Percentiles rank a stretch among this genome's conserved stretches.
Conservation (phyloP, 345 rosid species). For the Fremontodendron californicum region DNA sequence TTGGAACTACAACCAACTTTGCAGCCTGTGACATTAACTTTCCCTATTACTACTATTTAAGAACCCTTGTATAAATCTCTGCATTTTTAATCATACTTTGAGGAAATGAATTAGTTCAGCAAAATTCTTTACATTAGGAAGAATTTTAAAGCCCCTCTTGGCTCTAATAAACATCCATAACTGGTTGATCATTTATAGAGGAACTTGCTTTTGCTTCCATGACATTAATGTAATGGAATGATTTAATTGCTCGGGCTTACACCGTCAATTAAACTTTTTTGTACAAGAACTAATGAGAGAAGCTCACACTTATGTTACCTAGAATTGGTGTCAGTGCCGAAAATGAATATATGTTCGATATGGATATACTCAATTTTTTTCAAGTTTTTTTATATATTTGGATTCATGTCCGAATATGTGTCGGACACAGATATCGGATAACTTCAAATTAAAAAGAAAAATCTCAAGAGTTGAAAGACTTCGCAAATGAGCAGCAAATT, state of each 20-base stretch:
- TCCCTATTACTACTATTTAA: neutral
- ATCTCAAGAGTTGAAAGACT: neutral
- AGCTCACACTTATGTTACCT: no score
- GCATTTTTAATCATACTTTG: neutral
- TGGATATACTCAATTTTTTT: no score
- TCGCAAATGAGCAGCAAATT: neutral
- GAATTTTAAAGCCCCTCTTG: neutral
- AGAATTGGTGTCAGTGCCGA: no score
- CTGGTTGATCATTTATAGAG: neutral
- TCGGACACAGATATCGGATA: no score
- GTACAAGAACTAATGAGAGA: neutral
- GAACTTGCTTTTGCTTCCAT: neutral
- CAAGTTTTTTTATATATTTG: no score
- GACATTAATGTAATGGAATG: neutral
- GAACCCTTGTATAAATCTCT: neutral
- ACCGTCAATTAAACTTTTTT: neutral
- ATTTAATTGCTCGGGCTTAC: neutral
- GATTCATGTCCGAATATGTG: no score
- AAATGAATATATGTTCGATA: no score
- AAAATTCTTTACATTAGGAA: neutral
- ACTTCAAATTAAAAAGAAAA: no score
- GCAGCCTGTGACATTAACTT: neutral
- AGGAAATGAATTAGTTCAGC: neutral
- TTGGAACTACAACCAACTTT: neutral
- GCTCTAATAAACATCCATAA: neutral